Percentiles rank a stretch among this genome's conserved stretches.
phyloP scores from a whole-genome alignment of 225 moss, liverwort and hornwort species.

The Thuidium tamariscinum region DNA sequence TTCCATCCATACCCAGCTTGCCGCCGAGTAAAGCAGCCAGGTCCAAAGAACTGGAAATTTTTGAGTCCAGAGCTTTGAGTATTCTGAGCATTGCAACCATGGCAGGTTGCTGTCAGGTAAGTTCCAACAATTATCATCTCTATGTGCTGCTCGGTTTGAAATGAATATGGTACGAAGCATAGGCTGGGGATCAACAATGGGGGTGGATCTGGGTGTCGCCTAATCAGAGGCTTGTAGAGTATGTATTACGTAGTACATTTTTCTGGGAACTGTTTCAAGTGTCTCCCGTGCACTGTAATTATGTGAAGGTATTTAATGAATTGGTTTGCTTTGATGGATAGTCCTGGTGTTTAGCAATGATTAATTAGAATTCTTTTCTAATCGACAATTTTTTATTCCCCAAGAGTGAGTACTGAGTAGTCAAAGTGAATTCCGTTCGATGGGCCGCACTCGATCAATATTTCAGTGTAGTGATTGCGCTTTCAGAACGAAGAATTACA shows the following conservation, averaged over 20 bases:
- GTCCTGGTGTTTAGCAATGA: neutral
- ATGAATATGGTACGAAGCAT: neutral
- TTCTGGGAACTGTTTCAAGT: neutral
- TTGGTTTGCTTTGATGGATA: neutral
- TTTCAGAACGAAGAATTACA: neutral
- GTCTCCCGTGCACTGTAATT: neutral
- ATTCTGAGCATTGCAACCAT: constrained; percentile 33
- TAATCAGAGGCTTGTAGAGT: neutral
- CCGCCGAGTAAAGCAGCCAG: constrained; percentile 21
- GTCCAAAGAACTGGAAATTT: constrained; percentile 37
- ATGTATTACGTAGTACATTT: neutral
- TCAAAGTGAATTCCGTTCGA: neutral
- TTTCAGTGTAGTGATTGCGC: neutral
- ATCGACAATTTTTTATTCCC: neutral
- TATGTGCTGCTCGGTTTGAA: neutral
- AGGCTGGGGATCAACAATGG: neutral
- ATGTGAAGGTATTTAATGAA: neutral
- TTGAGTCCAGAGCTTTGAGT: constrained; percentile 44
- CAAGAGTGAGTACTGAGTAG: neutral
- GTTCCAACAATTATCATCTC: neutral
- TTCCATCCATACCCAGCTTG: constrained; percentile 42
- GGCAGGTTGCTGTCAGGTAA: constrained; percentile 48
- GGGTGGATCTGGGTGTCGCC: neutral
- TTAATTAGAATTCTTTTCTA: neutral
- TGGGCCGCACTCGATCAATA: neutral